Percentiles rank a stretch among this genome's conserved stretches.
Conservation (phyloP, 2,329 filamentous ascomycete species). For the Rhinocladiella similis region DNA sequence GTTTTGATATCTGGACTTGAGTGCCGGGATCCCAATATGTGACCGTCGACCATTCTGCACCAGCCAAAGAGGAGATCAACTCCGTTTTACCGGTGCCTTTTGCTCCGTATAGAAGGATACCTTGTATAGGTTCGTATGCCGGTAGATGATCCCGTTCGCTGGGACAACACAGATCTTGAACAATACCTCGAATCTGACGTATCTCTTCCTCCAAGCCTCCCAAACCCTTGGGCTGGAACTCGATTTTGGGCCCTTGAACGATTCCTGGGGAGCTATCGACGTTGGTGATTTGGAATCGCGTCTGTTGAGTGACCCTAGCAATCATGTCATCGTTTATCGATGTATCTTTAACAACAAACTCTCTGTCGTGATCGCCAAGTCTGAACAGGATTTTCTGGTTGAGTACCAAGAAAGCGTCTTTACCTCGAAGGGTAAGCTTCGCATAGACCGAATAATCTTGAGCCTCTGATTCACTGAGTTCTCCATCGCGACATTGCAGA, state of each 20-base stretch:
- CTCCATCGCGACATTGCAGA: conserved; percentile 42
- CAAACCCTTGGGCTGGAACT: conserved; percentile 19
- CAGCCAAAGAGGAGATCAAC: conserved; percentile 67
- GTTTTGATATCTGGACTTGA: conserved; percentile 50
- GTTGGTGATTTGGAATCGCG: conserved; percentile 12
- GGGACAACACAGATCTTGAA: conserved; percentile 17
- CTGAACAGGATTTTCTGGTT: conserved; percentile 16
- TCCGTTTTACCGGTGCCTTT: conserved; percentile 82
- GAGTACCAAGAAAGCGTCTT: conserved; percentile 35
- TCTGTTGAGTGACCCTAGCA: conserved; percentile 18
- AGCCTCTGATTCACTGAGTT: conserved; percentile 34
- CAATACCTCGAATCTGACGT: conserved; percentile 19
- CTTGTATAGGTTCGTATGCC: conserved; percentile 44
- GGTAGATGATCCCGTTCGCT: conserved; percentile 8
- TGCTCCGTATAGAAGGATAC: conserved; percentile 75
- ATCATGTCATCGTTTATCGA: conserved; percentile 12
- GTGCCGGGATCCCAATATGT: conserved; percentile 44
- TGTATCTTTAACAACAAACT: conserved; percentile 30
- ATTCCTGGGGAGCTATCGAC: neutral
- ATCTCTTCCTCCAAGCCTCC: conserved; percentile 21
- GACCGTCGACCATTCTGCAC: conserved; percentile 69
- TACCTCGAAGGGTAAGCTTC: conserved; percentile 51
- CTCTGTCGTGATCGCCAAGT: conserved; percentile 30
- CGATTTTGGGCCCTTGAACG: neutral
- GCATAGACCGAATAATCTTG: conserved; percentile 52